A percentile compares a stretch with the other conserved stretches of the same genome.
phyloP scores from a whole-genome alignment of 2,329 filamentous ascomycete genomes.

The Alternaria dauci region DNA sequence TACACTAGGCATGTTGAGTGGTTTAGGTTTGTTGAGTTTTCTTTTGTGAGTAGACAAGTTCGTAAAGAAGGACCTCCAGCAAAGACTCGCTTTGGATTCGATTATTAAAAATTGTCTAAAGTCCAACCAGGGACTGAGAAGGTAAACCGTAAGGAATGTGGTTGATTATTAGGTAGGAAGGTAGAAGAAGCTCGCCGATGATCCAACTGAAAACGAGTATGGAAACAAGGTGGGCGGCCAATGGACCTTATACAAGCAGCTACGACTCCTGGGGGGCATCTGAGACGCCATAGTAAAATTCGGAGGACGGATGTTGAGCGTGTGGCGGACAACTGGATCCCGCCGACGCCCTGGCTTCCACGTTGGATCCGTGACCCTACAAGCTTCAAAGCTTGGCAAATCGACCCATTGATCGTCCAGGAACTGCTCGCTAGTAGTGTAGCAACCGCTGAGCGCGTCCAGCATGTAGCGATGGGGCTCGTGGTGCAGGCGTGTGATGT shows the following conservation, averaged over 20 bases:
- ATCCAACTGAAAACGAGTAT: constrained; percentile 49
- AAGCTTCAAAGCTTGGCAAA: constrained; percentile 45
- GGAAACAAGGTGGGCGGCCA: constrained; percentile 49
- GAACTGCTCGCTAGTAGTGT: constrained; percentile 35
- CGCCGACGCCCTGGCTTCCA: constrained; percentile 43
- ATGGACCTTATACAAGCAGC: constrained; percentile 50
- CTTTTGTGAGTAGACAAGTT: constrained; percentile 25
- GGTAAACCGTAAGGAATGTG: constrained; percentile 50
- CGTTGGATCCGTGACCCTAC: constrained; percentile 40
- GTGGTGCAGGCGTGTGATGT: constrained; percentile 46
- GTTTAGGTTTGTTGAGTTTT: constrained; percentile 41
- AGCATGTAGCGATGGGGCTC: constrained; percentile 34
- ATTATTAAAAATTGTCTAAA: constrained; percentile 47
- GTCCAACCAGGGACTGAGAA: constrained; percentile 54
- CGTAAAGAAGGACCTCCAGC: constrained; percentile 44
- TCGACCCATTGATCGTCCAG: constrained; percentile 41
- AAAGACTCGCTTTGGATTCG: constrained; percentile 51
- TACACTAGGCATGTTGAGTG: constrained; percentile 50
- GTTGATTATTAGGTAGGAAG: constrained; percentile 48
- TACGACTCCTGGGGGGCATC: constrained; percentile 42
- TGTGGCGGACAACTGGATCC: constrained; percentile 44
- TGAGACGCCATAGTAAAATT: constrained; percentile 50
- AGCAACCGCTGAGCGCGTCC: constrained; percentile 39
- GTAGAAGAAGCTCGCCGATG: constrained; percentile 44
- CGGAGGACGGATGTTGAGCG: constrained; percentile 48